Evolutionary conservation across 1,284 basidiomycete genomes (phyloP).

Genomic region (Ganoderma meredithae): DNA sequence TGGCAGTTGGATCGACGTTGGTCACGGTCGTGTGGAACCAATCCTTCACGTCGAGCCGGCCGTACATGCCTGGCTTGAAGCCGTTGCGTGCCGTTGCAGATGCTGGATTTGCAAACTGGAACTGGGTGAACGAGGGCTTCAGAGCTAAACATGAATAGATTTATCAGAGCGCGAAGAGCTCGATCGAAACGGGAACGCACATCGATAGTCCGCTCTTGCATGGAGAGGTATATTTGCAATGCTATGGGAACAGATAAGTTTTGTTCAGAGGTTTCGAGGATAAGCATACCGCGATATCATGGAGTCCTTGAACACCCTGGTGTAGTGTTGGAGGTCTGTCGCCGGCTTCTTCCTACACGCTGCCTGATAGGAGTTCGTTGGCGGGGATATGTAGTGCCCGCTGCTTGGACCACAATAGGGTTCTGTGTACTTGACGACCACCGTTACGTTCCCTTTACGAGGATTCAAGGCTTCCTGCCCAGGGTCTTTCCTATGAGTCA

Average conservation of each 20-base stretch:
- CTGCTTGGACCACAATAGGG: constrained; percentile 43
- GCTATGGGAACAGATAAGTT: neutral
- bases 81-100: constrained; percentile 60
- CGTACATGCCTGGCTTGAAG: constrained; percentile 63
- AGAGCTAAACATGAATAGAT: neutral
- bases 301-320: constrained; percentile 45
- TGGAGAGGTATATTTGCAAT: constrained; percentile 18
- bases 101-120: constrained; percentile 61
- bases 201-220: constrained; percentile 13
- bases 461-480: neutral
- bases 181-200: neutral
- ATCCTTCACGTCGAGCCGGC: constrained; percentile 57
- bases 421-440: constrained; percentile 46
- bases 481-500: constrained; percentile 7
- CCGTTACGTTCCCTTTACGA: constrained; percentile 33
- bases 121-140: constrained; percentile 51
- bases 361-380: constrained; percentile 60
- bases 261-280: neutral
- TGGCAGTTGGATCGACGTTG: constrained; percentile 77
- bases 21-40: constrained; percentile 77
- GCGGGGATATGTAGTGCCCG: constrained; percentile 45
- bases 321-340: constrained; percentile 60
- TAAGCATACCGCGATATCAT: constrained; percentile 48
- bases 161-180: neutral
- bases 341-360: constrained; percentile 49